Base-by-base conservation (phyloP, 1,284 basidiomycete genomes). In the Ceratobasidium sp. region DNA sequence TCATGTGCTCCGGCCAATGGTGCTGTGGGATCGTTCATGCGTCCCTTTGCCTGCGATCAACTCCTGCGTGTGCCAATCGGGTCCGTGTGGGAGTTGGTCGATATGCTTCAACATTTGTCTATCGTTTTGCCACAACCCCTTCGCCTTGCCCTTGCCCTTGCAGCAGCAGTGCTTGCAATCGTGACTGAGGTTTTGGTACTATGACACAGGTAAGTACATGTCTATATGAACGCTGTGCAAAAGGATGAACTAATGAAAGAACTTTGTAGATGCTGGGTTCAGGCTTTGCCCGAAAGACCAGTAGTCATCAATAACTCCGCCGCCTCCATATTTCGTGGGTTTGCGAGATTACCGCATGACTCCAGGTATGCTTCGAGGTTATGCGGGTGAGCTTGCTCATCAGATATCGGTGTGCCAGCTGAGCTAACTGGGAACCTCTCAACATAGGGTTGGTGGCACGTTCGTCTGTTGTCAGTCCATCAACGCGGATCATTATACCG, bases 221-320 rank as follows among this genome's bases (percentile, higher is more conserved):
- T 39, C 19, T 1, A 49, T 8, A 5, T n/a, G 7, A 49, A 22
- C 9, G n/a, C 16, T 1, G 13, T n/a, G 2, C 19, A 43, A 43
- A 43, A 13, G 7, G 9, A 7, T 8, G 22, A 22, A 54, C 71
- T 74, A 14, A 74, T 61, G n/a, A 54, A 41, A 5, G 61, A 43
- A 27, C 59, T 54, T 41, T 63, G 59, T 7, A 74, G 59, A 54
- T 63, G 61, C 22, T 61, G 24, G 27, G 31, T 56, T 16, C 37
- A 19, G 5, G 34, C 71, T 19, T 49, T 27, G 34, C 49, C 71
- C 6, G 71, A 39, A 14, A 74, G 27, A 7, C 71, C 71, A 2
- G 59, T 63, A 3, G 71, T 74, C 59, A 74, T 63, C 39, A 74
- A n/a, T 13, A 63, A 22, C 37, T 74, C 61, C 16, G 61, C 71